Percentiles rank a stretch among this genome's conserved stretches.
phyloP scores from a whole-genome alignment of 2,329 filamentous ascomycete species.

The Aspergillus sp. region DNA sequence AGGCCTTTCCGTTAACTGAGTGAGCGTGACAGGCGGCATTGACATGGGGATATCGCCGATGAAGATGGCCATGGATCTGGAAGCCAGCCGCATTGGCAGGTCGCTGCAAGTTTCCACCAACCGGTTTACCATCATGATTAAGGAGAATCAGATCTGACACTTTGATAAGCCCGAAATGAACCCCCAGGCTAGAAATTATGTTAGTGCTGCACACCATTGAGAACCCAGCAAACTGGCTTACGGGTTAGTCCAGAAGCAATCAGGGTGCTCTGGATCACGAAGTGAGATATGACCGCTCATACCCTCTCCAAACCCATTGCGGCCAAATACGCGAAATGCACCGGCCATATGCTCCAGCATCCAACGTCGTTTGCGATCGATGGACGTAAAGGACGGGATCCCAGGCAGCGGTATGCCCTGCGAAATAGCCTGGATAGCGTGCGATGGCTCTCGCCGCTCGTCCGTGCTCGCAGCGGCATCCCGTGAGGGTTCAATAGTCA shows the following conservation, averaged over 20 bases:
- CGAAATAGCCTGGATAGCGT: not conserved
- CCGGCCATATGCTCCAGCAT: conserved; percentile 39
- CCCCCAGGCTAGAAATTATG: conserved; percentile 18
- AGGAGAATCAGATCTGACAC: conserved; percentile 40
- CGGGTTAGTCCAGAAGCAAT: conserved; percentile 34
- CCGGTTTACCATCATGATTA: conserved; percentile 36
- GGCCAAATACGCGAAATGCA: conserved; percentile 25
- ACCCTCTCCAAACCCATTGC: conserved; percentile 11
- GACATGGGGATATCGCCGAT: conserved; percentile 49
- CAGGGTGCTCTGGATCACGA: conserved; percentile 26
- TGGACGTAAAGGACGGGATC: conserved; percentile 30
- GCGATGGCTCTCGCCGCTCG: not conserved
- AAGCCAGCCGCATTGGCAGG: conserved; percentile 41
- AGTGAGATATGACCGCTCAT: conserved; percentile 39
- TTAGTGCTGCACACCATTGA: not conserved
- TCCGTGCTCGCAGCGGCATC: too few species aligned
- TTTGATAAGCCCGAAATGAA: conserved; percentile 38
- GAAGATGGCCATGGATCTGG: conserved; percentile 40
- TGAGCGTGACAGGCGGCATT: conserved; percentile 41
- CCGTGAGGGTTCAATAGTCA: not conserved
- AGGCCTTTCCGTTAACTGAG: conserved; percentile 39
- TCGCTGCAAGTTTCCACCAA: conserved; percentile 31
- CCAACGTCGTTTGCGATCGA: conserved; percentile 36
- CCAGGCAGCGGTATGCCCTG: not conserved
- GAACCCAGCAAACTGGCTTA: not conserved